A percentile compares a stretch with the other conserved stretches of the same genome.
phyloP scores from a whole-genome alignment of 139 green algal genomes.

The Chlamydomonas incerta region DNA sequence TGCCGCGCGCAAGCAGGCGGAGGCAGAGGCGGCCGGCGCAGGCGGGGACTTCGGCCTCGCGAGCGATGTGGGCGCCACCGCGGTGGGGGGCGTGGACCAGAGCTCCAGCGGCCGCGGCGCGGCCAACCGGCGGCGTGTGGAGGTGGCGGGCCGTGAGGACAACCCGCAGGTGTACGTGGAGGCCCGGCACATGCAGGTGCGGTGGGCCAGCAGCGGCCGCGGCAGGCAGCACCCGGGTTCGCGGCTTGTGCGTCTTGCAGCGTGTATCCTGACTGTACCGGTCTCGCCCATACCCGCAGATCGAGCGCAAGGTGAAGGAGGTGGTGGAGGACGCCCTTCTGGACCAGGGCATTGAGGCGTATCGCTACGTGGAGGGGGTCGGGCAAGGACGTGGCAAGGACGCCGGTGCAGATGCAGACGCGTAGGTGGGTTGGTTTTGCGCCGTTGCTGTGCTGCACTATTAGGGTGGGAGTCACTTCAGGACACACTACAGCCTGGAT shows the following conservation, averaged over 20 bases:
- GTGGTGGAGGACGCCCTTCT: conserved; percentile 64
- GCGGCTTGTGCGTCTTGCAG: no score
- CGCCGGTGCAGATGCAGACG: no score
- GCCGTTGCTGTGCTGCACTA: no score
- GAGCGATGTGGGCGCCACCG: conserved; percentile 8
- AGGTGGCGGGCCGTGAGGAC: conserved; percentile 13
- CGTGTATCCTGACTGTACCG: no score
- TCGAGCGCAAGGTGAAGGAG: conserved; percentile 48
- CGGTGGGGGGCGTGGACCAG: conserved; percentile 5
- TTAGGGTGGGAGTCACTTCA: no score
- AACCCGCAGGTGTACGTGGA: conserved; percentile 53
- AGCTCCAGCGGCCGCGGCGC: background rate
- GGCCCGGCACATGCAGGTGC: conserved; percentile 47
- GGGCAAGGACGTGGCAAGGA: background rate
- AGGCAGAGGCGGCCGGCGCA: background rate
- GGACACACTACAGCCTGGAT: no score
- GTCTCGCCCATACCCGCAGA: conserved; percentile 6
- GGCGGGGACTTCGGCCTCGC: background rate
- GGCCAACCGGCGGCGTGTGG: conserved; percentile 1
- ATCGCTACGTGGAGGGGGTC: conserved; percentile 44
- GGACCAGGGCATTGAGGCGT: conserved; percentile 56
- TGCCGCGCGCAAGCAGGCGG: background rate
- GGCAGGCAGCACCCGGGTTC: no score
- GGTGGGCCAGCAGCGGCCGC: background rate
- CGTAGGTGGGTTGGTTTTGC: no score